Evolutionary conservation across 2,329 filamentous ascomycete species (phyloP), one percentile per base, ranked within the genome.

Genomic region (Fusarium duplospermum): DNA sequence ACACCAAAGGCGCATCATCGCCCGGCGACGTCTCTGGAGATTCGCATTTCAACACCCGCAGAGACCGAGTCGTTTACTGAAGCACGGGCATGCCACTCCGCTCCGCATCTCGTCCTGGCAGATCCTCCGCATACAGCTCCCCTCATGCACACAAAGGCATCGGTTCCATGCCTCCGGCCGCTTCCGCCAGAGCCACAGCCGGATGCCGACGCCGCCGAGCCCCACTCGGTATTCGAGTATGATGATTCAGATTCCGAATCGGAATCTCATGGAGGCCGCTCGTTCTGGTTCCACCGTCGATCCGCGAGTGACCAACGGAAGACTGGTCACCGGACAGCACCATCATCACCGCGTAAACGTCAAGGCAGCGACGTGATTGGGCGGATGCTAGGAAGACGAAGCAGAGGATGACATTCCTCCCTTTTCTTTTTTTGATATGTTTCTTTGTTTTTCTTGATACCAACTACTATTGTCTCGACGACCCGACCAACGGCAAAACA

Each of bases 191-290:
- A 72, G 56, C 64, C 78, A 20, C 77, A 78, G 54, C 69, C 67
- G 7, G 75, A 75, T 54, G 50, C 52, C 40, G 65, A 64, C 31
- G 31, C 31, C 29, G 45, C 31, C 52, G 75, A 76, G 58, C 72
- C 76, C 11, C 78, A 83, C n/a, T 88, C 87, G 3, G 84, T 88
- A 27, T 89, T 89, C 69, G 87, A 88, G 50, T 74, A 82, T 16
- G 86, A 88, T 75, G 86, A 88, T 67, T 79, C 78, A 16, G 85
- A 86, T 74, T 78, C 78, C 14, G 85, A 86, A 75, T 78, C 78
- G 73, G 74, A 77, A 27, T 65, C 65, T 5, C 66, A 77, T 35
- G 71, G 65, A 4, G 67, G 72, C n/a, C 80, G 82, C 6, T 81
- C 86, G 20, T 85, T 87, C 62, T 86, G 84, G 20, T 83, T 88